phyloP scores from a whole-genome alignment of 163 green algal genomes.

The Picocystis sp. region DNA sequence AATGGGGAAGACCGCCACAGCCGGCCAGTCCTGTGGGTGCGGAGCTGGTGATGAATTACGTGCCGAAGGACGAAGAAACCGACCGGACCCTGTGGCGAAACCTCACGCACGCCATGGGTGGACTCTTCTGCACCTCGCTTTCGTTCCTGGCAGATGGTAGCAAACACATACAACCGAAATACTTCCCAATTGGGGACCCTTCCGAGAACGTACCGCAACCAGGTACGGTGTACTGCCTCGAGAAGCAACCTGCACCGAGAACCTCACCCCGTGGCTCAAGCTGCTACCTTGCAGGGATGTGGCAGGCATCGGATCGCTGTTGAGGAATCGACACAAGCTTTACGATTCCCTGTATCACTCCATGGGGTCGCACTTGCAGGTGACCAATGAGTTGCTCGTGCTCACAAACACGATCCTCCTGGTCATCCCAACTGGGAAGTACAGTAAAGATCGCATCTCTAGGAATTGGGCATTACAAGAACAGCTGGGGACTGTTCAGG shows the following conservation, averaged over 20 bases:
- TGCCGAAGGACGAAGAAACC: background rate
- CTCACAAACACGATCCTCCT: no score
- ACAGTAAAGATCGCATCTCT: no score
- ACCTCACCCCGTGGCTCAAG: slow-evolving; percentile 73
- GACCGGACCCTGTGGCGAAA: slow-evolving; percentile 17
- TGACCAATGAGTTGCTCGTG: no score
- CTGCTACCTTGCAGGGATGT: slow-evolving; percentile 60
- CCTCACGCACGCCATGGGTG: slow-evolving; percentile 33
- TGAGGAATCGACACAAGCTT: no score
- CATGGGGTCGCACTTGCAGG: no score
- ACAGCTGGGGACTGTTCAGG: no score
- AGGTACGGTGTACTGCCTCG: slow-evolving; percentile 40
- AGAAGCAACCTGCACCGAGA: slow-evolving; percentile 70
- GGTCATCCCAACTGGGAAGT: no score
- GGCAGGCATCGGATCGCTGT: slow-evolving; percentile 28
- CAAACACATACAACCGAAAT: background rate
- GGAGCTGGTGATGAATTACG: slow-evolving; percentile 17
- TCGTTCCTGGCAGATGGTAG: slow-evolving; percentile 21
- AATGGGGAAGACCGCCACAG: slow-evolving; percentile 16
- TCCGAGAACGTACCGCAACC: no score
- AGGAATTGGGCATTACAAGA: no score
- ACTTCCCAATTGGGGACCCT: no score
- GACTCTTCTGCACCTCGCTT: slow-evolving; percentile 48
- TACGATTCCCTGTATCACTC: no score
- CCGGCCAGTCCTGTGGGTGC: slow-evolving; percentile 19